phyloP scores from a whole-genome alignment of 148 eudicot genomes.

The Tetragonia tetragonoides region DNA sequence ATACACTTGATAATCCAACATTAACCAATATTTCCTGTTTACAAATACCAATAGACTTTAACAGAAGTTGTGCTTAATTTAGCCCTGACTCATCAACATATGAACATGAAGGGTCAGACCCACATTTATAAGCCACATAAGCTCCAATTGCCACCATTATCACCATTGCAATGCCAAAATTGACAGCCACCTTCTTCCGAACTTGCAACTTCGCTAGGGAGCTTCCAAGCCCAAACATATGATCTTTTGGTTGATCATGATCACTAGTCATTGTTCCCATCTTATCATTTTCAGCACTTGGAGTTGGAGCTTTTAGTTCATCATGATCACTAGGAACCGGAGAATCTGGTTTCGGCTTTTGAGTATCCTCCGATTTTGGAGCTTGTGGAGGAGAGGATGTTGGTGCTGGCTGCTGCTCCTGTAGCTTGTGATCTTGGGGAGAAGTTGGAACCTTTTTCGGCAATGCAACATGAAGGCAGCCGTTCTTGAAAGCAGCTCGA shows the following conservation, averaged over 20 bases:
- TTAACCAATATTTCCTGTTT: neutral
- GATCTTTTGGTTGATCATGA: constrained; percentile 9
- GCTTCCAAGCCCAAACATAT: constrained; percentile 15
- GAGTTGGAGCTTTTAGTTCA: neutral
- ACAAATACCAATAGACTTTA: neutral
- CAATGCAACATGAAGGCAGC: constrained; percentile 47
- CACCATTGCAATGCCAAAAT: constrained; percentile 32
- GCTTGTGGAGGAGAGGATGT: neutral
- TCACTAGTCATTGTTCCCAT: constrained; percentile 5
- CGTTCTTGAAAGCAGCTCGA: constrained; percentile 46
- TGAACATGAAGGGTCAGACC: constrained; percentile 23
- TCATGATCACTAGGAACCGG: neutral
- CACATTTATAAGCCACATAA: constrained; percentile 33
- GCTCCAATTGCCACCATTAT: constrained; percentile 37
- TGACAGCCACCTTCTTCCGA: constrained; percentile 14
- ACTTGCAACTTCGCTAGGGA: constrained; percentile 23
- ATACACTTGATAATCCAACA: neutral
- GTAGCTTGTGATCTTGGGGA: neutral
- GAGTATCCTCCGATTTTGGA: neutral
- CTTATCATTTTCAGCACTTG: neutral
- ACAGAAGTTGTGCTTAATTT: neutral
- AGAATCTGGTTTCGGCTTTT: constrained; percentile 2
- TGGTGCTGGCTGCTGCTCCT: neutral
- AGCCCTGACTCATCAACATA: constrained; percentile 11
- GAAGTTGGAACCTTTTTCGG: constrained; percentile 33